Base-by-base conservation (phyloP, 192 early-diverging fungal genomes). In the Mycoemilia scoparia region DNA sequence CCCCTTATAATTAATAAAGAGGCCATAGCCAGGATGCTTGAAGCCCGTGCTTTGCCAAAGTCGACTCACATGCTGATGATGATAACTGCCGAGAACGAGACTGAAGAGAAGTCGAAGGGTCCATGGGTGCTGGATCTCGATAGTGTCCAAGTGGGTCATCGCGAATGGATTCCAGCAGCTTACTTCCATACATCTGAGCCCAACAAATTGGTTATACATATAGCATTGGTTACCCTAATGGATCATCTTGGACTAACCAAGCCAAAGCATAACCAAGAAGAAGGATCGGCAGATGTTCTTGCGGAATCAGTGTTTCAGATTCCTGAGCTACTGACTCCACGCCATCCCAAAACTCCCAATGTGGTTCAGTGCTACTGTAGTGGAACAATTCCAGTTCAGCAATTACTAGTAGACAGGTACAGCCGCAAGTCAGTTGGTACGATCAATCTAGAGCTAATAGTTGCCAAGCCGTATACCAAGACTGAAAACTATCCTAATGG, bases 11-110 rank as follows among this genome's bases (percentile, higher is more conserved):
- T 63, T 5, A 43, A 53, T 35, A 21, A n/a, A 2, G 45, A 38
- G 6, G 60, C 60, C 2, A 31, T 57, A 29, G 36, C 43, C 6
- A 21, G 37, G 20, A 34, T 36, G 20, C 46, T 63, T n/a, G 60
- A 53, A 17, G 46, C 45, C 3, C 29, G 43, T 25, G 54, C 35
- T 1, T 49, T 63, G 30, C 49, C 60, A 31, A 41, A 46, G 18
- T 49, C 60, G 0, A 53, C 60, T n/a, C 60, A 53, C 12, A 35
- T 63, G 33, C 45, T 63, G 21, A 42, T 63, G 20, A 53, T 53
- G 24, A 43, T 63, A 10, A 46, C 45, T 37, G 43, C 54, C 0
- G 45, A 52, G 32, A 41, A 63, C 8, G 60, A 50, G 28, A 40
- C 39, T 28, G 57, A 48, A 19, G 36, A 35, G 8, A 37, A 27